phyloP scores from a whole-genome alignment of 192 early-diverging fungal species.

The Coemansia erecta region DNA sequence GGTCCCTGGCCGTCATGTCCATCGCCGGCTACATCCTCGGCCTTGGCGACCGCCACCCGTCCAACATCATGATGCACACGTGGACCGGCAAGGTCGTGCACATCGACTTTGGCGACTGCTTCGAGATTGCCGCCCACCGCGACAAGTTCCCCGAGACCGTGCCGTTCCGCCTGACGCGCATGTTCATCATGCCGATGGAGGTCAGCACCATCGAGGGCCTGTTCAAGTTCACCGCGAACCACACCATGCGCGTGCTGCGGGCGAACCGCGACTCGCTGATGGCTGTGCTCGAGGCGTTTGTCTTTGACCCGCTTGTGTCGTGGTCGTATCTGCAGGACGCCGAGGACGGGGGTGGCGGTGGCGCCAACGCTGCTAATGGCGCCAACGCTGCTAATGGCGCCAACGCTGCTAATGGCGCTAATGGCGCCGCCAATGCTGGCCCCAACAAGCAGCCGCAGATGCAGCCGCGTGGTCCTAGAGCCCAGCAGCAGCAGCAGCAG shows the following conservation, averaged over 20 bases:
- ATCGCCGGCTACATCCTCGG: slow-evolving; percentile 99
- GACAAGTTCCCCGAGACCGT: slow-evolving; percentile 97
- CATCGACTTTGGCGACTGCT: slow-evolving; percentile 98
- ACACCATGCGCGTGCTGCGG: slow-evolving; percentile 93
- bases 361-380: background rate
- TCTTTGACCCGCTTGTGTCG: slow-evolving; percentile 80
- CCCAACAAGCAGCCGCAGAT: background rate
- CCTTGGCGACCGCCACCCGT: slow-evolving; percentile 95
- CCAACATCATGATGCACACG: slow-evolving; percentile 95
- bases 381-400: too few species aligned
- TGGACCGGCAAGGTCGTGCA: slow-evolving; percentile 94
- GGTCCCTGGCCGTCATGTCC: slow-evolving; percentile 96
- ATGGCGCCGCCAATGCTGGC: background rate
- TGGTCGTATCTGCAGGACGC: slow-evolving; percentile 23
- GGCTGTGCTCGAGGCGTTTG: slow-evolving; percentile 98
- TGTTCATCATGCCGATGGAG: slow-evolving; percentile 98
- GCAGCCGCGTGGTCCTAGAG: background rate
- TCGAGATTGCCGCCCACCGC: slow-evolving; percentile 95
- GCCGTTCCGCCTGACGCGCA: slow-evolving; percentile 97
- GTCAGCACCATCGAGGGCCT: slow-evolving; percentile 94
- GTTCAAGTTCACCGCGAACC: slow-evolving; percentile 92
- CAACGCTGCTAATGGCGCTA: too few species aligned
- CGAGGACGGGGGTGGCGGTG: too few species aligned
- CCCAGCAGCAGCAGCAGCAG: slow-evolving; percentile 1
- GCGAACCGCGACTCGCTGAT: slow-evolving; percentile 97